Conservation (phyloP, 768 basidiomycete genomes). For the Amanita pseudoporphyria region DNA sequence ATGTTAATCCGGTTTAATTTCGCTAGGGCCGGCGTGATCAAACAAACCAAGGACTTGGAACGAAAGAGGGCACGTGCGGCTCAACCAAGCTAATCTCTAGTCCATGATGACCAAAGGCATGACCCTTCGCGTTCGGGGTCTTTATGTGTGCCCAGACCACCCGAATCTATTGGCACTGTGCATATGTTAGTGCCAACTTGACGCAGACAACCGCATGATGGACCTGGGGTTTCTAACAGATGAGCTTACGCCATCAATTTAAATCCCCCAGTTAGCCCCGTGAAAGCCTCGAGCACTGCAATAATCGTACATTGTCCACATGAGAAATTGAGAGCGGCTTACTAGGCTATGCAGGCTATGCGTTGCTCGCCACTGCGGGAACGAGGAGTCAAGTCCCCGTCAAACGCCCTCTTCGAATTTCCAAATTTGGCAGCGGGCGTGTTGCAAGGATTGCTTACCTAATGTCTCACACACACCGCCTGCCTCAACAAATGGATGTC, state of each 20-base stretch:
- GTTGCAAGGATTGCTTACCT: slow-evolving; percentile 3
- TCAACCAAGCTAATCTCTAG: not conserved
- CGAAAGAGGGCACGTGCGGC: too few species aligned
- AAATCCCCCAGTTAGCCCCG: not conserved
- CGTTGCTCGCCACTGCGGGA: not conserved
- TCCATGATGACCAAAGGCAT: not conserved
- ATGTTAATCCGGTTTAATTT: too few species aligned
- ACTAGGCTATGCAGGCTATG: not conserved
- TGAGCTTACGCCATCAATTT: not conserved
- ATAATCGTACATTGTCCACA: not conserved
- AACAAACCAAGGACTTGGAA: not conserved
- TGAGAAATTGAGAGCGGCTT: not conserved
- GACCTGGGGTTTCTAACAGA: not conserved
- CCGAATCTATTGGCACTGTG: not conserved
- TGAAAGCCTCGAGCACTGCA: not conserved
- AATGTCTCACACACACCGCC: slow-evolving; percentile 14
- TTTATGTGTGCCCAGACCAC: not conserved
- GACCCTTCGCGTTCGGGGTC: not conserved
- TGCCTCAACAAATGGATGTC: slow-evolving; percentile 20
- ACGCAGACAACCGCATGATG: not conserved
- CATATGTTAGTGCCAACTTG: not conserved
- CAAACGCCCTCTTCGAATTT: not conserved
- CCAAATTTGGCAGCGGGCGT: not conserved
- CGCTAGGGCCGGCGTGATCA: too few species aligned
- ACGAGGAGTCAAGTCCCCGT: too few species aligned